Evolutionary conservation across 1,284 basidiomycete species (phyloP), one percentile per base, ranked within the genome.

Genomic region (Neonothopanus nambi): DNA sequence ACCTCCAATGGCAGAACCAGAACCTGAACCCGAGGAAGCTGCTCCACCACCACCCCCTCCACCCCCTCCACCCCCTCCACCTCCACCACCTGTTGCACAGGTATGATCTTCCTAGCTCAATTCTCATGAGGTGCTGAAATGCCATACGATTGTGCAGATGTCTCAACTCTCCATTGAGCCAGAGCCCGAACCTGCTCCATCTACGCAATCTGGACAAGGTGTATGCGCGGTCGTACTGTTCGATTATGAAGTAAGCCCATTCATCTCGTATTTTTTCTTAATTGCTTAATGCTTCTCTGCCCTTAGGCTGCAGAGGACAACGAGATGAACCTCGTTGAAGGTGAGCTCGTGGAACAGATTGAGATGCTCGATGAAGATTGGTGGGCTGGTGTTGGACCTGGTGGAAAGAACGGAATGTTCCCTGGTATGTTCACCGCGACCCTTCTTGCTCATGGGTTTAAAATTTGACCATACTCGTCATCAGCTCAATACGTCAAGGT

Each of bases 311-410:
- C 81, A 8, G 91, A 93, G 69, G 89, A 93, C 58, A 93, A 94
- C 64, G 94, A 97, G 66, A 84, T 96, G 71, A 70, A 71, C 49
- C 78, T 97, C 18, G 61, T 75, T 2, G 93, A 95, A 67, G 94
- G 92, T 47, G 91, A 95, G 65, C 70, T 87, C 37, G 84, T 96
- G 51, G 83, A 88, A 50, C 80, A 90, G 59, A 85, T 95, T 43
- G 91, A 94, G 67, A 82, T 91, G 69, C 66, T 92, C n/a, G 91
- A 88, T 63, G 89, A 92, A 61, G 89, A 84, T 13, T 89, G 87
- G 93, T 95, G 93, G 93, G 81, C 75, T 57, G 93, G 91, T 28
- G 75, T 84, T 40, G 84, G 85, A 30, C 70, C 76, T 38, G 74
- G 73, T 26, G 91, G 90, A 13, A 71, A 78, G 72, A 72, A 70